Conservation (phyloP, 2,329 filamentous ascomycete genomes). For the Lecanicillium sp. region DNA sequence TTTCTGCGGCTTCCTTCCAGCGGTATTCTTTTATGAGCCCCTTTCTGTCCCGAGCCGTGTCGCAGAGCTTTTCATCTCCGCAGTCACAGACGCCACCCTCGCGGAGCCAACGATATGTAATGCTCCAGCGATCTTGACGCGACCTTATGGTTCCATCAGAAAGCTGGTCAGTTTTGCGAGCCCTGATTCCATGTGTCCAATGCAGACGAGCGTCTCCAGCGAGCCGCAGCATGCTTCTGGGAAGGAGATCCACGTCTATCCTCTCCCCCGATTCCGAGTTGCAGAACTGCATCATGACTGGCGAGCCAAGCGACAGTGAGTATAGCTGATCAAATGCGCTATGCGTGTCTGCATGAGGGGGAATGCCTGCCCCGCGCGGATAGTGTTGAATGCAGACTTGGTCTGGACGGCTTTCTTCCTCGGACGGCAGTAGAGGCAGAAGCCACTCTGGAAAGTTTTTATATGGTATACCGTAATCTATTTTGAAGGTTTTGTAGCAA, state of each 20-base stretch:
- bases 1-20: conserved; percentile 26
- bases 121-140: conserved; percentile 41
- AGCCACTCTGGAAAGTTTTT: conserved; percentile 44
- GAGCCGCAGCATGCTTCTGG: conserved; percentile 44
- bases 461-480: conserved; percentile 40
- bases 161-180: conserved; percentile 42
- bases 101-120: conserved; percentile 46
- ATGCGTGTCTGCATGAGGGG: conserved; percentile 53
- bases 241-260: conserved; percentile 36
- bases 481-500: conserved; percentile 49
- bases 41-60: conserved; percentile 36
- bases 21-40: conserved; percentile 42
- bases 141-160: conserved; percentile 34
- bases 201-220: conserved; percentile 39
- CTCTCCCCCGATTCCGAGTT: conserved; percentile 17
- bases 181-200: conserved; percentile 48
- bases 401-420: conserved; percentile 37
- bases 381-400: conserved; percentile 55
- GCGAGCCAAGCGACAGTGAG: conserved; percentile 31
- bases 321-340: conserved; percentile 35
- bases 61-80: conserved; percentile 39
- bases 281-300: conserved; percentile 36
- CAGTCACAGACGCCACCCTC: conserved; percentile 39
- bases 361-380: conserved; percentile 50
- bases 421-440: conserved; percentile 34